phyloP scores from a whole-genome alignment of 2,329 filamentous ascomycete species.

The Phoma sp. region DNA sequence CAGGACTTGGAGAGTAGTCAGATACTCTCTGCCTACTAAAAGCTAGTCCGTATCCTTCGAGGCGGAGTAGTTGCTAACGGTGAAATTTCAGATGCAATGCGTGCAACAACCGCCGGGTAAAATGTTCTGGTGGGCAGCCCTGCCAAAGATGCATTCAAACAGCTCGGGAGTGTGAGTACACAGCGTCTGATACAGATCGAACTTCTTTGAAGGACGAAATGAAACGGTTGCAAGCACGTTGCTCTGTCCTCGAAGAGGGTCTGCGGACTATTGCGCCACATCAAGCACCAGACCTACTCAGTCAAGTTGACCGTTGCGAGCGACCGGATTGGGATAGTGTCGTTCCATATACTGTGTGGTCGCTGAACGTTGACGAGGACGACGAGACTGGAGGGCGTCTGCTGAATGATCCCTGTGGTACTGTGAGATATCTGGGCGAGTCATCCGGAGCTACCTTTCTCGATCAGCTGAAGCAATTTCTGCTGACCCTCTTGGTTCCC shows the following conservation, averaged over 20 bases:
- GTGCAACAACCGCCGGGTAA: conserved; percentile 35
- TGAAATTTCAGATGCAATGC: conserved; percentile 29
- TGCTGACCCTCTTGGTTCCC: conserved; percentile 28
- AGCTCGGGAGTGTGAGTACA: conserved; percentile 32
- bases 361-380: conserved; percentile 17
- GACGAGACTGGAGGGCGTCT: conserved; percentile 25
- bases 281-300: conserved; percentile 22
- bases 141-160: conserved; percentile 30
- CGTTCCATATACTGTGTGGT: conserved; percentile 15
- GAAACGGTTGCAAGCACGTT: conserved; percentile 31
- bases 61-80: not conserved
- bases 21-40: not conserved
- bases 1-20: not conserved
- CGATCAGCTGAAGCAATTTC: conserved; percentile 35
- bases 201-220: conserved; percentile 28
- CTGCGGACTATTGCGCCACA: conserved; percentile 24
- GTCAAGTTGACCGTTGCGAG: conserved; percentile 18
- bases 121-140: conserved; percentile 36
- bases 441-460: conserved; percentile 38
- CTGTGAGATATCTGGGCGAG: conserved; percentile 29
- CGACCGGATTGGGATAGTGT: conserved; percentile 11
- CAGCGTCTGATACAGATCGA: conserved; percentile 28
- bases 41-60: not conserved
- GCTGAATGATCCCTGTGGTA: conserved; percentile 28
- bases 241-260: conserved; percentile 26